A percentile compares a stretch with the other conserved stretches of the same genome.
Conservation (phyloP, 441 rosid species). For the Manihot esculenta region DNA sequence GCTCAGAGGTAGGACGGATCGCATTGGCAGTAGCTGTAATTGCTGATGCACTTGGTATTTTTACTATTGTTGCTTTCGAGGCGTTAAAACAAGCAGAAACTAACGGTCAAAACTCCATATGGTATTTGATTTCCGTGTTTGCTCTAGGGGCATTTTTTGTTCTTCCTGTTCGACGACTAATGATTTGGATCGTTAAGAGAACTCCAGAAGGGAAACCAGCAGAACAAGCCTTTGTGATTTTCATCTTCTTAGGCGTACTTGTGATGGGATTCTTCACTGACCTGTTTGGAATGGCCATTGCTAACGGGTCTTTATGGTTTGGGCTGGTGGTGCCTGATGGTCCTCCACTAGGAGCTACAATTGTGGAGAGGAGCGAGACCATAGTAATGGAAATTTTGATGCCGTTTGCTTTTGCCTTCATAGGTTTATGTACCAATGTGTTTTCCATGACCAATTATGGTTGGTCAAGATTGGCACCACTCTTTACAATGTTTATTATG, state of each 20-base stretch:
- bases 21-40: slow-evolving; percentile 52
- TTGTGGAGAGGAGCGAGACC: slow-evolving; percentile 52
- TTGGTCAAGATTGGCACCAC: slow-evolving; percentile 50
- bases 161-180: slow-evolving; percentile 25
- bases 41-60: slow-evolving; percentile 40
- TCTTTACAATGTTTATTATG: slow-evolving; percentile 31
- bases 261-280: slow-evolving; percentile 50
- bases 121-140: slow-evolving; percentile 33
- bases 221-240: slow-evolving; percentile 40
- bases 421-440: slow-evolving; percentile 54
- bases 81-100: slow-evolving; percentile 44
- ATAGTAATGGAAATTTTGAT: slow-evolving; percentile 49
- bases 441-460: slow-evolving; percentile 26
- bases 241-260: slow-evolving; percentile 44
- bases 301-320: slow-evolving; percentile 53
- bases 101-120: slow-evolving; percentile 23
- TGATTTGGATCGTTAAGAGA: slow-evolving; percentile 45
- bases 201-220: slow-evolving; percentile 61
- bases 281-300: slow-evolving; percentile 58
- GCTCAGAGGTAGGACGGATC: slow-evolving; percentile 73
- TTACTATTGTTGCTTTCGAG: slow-evolving; percentile 38
- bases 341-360: slow-evolving; percentile 55
- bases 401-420: slow-evolving; percentile 54
- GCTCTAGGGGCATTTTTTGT: slow-evolving; percentile 26
- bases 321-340: slow-evolving; percentile 69